phyloP scores from a whole-genome alignment of 768 basidiomycete genomes.

The Russula ochroleuca region DNA sequence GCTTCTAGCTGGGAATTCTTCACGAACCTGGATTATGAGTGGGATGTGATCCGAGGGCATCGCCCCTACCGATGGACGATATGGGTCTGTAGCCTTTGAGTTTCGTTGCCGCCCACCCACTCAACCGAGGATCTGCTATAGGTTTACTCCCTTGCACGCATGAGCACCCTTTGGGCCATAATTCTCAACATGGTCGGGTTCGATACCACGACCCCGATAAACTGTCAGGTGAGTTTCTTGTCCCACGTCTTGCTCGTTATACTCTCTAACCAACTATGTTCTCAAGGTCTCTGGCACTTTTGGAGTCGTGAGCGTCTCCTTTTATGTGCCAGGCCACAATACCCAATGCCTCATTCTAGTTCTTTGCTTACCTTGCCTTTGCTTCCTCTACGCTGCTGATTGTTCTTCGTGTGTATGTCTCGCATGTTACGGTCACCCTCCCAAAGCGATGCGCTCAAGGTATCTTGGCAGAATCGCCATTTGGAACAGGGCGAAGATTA shows the following conservation, averaged over 20 bases:
- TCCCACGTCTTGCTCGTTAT: too few species aligned
- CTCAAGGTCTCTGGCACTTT: too few species aligned
- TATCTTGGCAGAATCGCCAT: background rate
- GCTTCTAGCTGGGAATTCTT: slow-evolving; percentile 1
- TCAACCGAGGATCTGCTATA: background rate
- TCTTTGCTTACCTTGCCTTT: background rate
- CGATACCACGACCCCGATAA: too few species aligned
- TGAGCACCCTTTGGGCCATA: background rate
- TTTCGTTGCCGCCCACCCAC: too few species aligned
- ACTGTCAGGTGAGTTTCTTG: too few species aligned
- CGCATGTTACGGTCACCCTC: background rate
- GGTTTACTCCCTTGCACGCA: slow-evolving; percentile 12
- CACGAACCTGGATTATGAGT: background rate
- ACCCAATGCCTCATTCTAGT: too few species aligned
- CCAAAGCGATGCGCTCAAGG: background rate
- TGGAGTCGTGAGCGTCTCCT: background rate
- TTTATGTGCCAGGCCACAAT: background rate
- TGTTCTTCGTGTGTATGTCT: slow-evolving; percentile 7
- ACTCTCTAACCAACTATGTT: too few species aligned
- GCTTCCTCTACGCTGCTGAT: background rate
- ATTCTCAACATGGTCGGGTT: too few species aligned
- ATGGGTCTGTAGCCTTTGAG: slow-evolving; percentile 6
- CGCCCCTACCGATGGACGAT: slow-evolving; percentile 15
- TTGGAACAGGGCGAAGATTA: slow-evolving; percentile 2
- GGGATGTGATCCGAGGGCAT: slow-evolving; percentile 1